These are phyloP conservation scores for Aquilaria agallochum DNA, from an alignment of 441 rosid genomes.

Conservation along the genomic window DNA sequence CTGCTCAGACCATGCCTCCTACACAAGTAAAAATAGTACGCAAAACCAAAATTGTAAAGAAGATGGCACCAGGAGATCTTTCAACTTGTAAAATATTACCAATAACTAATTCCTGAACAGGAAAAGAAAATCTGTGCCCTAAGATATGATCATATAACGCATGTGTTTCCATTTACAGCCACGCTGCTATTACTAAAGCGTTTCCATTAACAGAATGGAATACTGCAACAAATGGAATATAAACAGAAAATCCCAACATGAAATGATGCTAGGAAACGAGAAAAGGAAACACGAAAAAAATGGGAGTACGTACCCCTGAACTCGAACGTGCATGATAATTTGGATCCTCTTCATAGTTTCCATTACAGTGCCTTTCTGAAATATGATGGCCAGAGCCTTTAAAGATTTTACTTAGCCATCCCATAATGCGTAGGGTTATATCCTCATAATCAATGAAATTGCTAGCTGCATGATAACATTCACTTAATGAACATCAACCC, in stretches of 20 bases:
- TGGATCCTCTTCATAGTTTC: conserved; percentile 40
- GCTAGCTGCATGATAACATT: conserved; percentile 34
- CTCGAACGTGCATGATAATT: conserved; percentile 49
- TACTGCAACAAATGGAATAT: no score
- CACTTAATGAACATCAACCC: conserved; percentile 10
- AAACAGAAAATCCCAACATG: background rate
- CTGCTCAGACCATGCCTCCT: conserved; percentile 54
- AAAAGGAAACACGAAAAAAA: conserved; percentile 5
- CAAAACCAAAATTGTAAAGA: conserved; percentile 8
- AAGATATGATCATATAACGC: no score
- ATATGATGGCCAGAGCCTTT: conserved; percentile 66
- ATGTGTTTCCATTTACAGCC: no score
- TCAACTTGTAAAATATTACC: background rate
- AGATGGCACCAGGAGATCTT: background rate
- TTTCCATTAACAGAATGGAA: no score
- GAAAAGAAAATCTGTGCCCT: background rate
- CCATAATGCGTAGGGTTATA: conserved; percentile 50
- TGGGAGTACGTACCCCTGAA: conserved; percentile 49
- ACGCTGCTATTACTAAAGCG: no score
- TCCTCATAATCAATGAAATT: conserved; percentile 40
- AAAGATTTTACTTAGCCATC: conserved; percentile 87
- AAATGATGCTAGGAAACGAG: conserved; percentile 1
- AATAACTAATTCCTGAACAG: background rate
- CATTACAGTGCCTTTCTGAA: conserved; percentile 47
- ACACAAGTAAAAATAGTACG: conserved; percentile 16